Conservation (phyloP, 129 eudicot genomes). For the Chrysanthemum lavandulifolium region DNA sequence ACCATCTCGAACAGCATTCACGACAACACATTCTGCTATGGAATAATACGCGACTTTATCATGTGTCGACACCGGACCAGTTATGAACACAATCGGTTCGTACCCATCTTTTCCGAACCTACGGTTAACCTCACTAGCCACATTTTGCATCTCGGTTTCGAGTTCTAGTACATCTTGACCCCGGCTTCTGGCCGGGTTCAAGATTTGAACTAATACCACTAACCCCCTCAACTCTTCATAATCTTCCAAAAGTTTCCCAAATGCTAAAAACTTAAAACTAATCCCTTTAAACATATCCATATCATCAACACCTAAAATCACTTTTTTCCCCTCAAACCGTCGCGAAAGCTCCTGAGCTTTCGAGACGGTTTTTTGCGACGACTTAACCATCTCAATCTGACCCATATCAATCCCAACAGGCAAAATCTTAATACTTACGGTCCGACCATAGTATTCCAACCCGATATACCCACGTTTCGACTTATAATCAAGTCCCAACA, state of each 20-base stretch:
- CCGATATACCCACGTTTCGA: constrained; percentile 90
- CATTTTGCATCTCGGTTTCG: constrained; percentile 47
- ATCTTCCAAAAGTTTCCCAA: constrained; percentile 61
- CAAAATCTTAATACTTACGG: constrained; percentile 68
- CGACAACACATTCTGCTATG: constrained; percentile 73
- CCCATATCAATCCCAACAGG: constrained; percentile 88
- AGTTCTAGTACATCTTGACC: constrained; percentile 75
- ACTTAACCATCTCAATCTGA: constrained; percentile 55
- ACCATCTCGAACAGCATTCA: constrained; percentile 90
- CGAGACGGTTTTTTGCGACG: constrained; percentile 37
- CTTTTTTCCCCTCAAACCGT: constrained; percentile 52
- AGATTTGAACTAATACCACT: too few species aligned
- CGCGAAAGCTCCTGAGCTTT: constrained; percentile 47
- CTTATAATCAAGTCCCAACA: constrained; percentile 83
- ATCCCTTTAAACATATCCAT: constrained; percentile 91
- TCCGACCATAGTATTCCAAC: constrained; percentile 80
- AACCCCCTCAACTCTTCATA: constrained; percentile 40
- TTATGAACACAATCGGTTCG: constrained; percentile 69
- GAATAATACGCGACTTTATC: constrained; percentile 76
- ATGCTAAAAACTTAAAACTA: constrained; percentile 71
- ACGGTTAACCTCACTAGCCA: constrained; percentile 56
- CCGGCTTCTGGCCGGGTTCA: constrained; percentile 75
- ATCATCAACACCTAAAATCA: constrained; percentile 91
- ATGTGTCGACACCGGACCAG: constrained; percentile 58
- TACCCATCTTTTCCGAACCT: constrained; percentile 49